phyloP scores from a whole-genome alignment of 768 basidiomycete genomes.

The Rhodotorula sphaerocarpa region DNA sequence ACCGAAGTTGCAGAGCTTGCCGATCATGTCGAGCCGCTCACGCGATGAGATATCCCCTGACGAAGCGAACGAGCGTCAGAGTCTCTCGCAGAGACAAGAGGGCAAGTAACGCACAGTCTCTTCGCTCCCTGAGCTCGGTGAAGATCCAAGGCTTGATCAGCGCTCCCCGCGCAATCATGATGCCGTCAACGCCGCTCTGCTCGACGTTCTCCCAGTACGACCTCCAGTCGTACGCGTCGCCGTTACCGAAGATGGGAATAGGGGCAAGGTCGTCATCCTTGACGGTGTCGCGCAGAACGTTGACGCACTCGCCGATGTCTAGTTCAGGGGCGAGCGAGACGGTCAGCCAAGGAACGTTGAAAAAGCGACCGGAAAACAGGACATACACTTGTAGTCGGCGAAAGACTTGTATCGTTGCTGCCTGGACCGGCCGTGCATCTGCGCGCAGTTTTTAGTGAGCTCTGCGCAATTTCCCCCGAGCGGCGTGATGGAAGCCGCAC shows the following conservation, averaged over 20 bases:
- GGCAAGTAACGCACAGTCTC: constrained; percentile 80
- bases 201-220: constrained; percentile 72
- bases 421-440: constrained; percentile 93
- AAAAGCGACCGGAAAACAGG: constrained; percentile 30
- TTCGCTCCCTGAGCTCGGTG: constrained; percentile 81
- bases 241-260: constrained; percentile 93
- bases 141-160: constrained; percentile 95
- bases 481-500: constrained; percentile 44
- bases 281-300: constrained; percentile 28
- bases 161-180: constrained; percentile 92
- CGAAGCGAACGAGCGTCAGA: neutral
- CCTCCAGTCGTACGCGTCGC: constrained; percentile 83
- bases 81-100: neutral
- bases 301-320: constrained; percentile 35
- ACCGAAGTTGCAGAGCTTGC: constrained; percentile 61
- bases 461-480: constrained; percentile 44
- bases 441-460: constrained; percentile 35
- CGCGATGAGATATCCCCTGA: constrained; percentile 37
- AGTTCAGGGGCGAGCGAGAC: neutral
- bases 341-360: neutral
- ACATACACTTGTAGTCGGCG: constrained; percentile 88
- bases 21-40: constrained; percentile 39
- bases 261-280: constrained; percentile 51
- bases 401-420: constrained; percentile 88
- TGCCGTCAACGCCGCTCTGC: constrained; percentile 75